Evolutionary conservation across 1,284 basidiomycete species (phyloP).

Genomic region (Gyrodon tennesseensis): DNA sequence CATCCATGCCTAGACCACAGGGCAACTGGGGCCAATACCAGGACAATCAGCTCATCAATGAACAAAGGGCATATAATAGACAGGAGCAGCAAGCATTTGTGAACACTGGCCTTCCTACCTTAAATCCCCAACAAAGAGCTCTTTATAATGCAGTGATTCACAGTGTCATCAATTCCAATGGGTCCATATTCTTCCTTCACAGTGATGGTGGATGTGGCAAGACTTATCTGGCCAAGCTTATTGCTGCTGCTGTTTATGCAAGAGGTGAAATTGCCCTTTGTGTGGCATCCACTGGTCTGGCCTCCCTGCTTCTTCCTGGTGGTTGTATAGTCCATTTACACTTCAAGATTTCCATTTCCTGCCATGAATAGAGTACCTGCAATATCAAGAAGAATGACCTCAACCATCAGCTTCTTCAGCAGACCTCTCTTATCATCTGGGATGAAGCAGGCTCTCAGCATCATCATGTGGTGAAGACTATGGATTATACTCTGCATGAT

Average conservation of each 20-base stretch:
- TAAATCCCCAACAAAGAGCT: constrained; percentile 21
- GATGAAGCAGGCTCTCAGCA: too few relatives aligned
- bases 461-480: background rate
- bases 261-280: constrained; percentile 45
- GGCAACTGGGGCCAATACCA: constrained; percentile 37
- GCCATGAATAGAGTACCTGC: constrained; percentile 41
- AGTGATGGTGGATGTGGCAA: constrained; percentile 55
- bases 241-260: constrained; percentile 42
- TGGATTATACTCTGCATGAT: too few relatives aligned
- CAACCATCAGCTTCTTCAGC: background rate
- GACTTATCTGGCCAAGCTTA: constrained; percentile 50
- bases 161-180: constrained; percentile 14
- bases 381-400: constrained; percentile 38
- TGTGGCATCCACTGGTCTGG: constrained; percentile 35
- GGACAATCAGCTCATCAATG: constrained; percentile 45
- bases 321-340: constrained; percentile 23
- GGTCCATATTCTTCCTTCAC: constrained; percentile 47
- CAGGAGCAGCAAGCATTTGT: constrained; percentile 26
- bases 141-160: constrained; percentile 25
- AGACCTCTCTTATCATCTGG: background rate
- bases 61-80: constrained; percentile 45
- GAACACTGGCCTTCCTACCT: constrained; percentile 7
- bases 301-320: constrained; percentile 24
- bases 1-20: constrained; percentile 40
- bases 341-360: constrained; percentile 33